Evolutionary conservation across 179 eudicot genomes (phyloP).

Genomic region (Beta macrorhiza): DNA sequence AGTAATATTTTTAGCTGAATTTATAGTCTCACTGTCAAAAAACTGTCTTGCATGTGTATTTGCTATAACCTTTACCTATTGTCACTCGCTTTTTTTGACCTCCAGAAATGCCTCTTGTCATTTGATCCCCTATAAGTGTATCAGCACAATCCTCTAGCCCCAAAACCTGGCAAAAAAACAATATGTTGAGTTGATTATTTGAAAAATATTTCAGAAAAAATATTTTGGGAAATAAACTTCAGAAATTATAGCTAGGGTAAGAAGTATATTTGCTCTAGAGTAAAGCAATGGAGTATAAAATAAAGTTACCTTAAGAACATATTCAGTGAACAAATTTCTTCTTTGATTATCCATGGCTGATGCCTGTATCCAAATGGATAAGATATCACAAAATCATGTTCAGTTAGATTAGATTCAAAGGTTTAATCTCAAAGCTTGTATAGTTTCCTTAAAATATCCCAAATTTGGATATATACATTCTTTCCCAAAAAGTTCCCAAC

Average conservation of each 20-base stretch:
- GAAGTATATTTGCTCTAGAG: neutral
- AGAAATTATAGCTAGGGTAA: neutral
- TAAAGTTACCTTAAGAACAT: slow-evolving; percentile 32
- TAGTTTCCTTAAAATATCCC: too few species aligned
- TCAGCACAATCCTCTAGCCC: slow-evolving; percentile 40
- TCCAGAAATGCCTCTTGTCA: slow-evolving; percentile 39
- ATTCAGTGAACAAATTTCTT: slow-evolving; percentile 29
- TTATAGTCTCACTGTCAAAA: neutral
- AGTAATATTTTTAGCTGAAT: too few species aligned
- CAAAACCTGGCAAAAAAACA: slow-evolving; percentile 22
- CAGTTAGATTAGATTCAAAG: too few species aligned
- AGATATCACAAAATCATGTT: neutral
- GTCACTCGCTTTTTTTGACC: slow-evolving; percentile 42
- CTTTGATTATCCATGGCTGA: slow-evolving; percentile 22
- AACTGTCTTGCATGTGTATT: neutral
- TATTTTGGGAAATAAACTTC: neutral
- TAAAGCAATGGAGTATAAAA: neutral
- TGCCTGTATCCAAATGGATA: slow-evolving; percentile 23
- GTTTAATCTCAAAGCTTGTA: too few species aligned
- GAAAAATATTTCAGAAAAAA: too few species aligned
- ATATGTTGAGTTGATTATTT: neutral
- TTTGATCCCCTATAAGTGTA: slow-evolving; percentile 38
- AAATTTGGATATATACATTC: too few species aligned
- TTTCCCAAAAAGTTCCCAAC: too few species aligned
- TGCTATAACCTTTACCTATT: slow-evolving; percentile 23